phyloP scores from a whole-genome alignment of 371 early-diverging fungal species.

The Rhizopus microsporus region DNA sequence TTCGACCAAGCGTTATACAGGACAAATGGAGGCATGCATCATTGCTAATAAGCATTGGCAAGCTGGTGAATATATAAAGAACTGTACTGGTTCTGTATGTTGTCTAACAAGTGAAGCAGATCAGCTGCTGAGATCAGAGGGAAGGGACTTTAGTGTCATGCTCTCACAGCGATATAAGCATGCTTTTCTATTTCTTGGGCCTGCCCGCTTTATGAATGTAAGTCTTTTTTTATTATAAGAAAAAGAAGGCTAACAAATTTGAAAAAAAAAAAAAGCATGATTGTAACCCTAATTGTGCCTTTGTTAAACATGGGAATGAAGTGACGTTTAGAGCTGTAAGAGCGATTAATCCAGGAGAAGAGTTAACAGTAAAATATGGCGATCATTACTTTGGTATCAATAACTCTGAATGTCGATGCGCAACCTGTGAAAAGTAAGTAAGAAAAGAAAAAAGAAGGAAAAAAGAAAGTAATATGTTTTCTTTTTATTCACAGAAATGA shows the following conservation, averaged over 20 bases:
- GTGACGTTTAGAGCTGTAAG: slow-evolving; percentile 77
- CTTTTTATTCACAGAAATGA: background rate
- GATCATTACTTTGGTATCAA: slow-evolving; percentile 82
- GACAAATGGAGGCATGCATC: slow-evolving; percentile 74
- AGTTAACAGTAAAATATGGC: slow-evolving; percentile 85
- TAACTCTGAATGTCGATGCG: slow-evolving; percentile 88
- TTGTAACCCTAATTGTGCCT: slow-evolving; percentile 77
- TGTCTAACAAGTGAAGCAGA: slow-evolving; percentile 67
- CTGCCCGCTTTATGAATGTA: slow-evolving; percentile 89
- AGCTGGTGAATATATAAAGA: slow-evolving; percentile 68
- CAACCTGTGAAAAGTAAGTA: slow-evolving; percentile 71
- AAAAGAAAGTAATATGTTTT: no score
- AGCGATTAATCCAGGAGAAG: slow-evolving; percentile 78
- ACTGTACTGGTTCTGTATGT: slow-evolving; percentile 75
- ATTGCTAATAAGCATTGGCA: slow-evolving; percentile 72
- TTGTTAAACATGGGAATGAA: slow-evolving; percentile 29
- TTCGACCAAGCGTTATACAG: slow-evolving; percentile 69
- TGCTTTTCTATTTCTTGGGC: slow-evolving; percentile 83
- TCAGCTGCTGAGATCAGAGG: slow-evolving; percentile 54
- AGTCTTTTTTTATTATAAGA: slow-evolving; percentile 9
- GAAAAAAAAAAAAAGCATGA: slow-evolving; percentile 64
- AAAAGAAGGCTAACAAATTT: background rate
- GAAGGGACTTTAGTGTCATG: slow-evolving; percentile 86
- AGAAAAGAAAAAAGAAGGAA: background rate
- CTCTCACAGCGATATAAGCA: slow-evolving; percentile 63